Evolutionary conservation across 129 eudicot genomes (phyloP).

Genomic region (Centrapalus pauciflorus): DNA sequence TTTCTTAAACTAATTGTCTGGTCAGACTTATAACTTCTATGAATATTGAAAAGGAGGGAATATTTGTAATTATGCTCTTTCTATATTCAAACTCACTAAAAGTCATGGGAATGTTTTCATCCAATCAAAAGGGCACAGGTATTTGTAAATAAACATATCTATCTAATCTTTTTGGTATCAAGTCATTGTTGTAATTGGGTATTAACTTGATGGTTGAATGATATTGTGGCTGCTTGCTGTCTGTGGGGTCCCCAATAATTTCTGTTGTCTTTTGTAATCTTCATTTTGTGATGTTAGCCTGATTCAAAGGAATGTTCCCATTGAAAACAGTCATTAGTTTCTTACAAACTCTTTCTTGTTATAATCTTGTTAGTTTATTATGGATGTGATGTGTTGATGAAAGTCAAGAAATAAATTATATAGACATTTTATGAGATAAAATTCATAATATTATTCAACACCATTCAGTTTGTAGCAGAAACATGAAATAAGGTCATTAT

Average conservation of each 20-base stretch:
- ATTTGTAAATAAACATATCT: slow-evolving; percentile 5
- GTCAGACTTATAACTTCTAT: neutral
- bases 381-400: slow-evolving; percentile 8
- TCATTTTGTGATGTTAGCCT: slow-evolving; percentile 7
- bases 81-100: neutral
- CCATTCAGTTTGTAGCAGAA: too few species aligned
- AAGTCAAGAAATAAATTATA: too few species aligned
- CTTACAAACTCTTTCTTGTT: slow-evolving; percentile 32
- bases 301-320: slow-evolving; percentile 3
- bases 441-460: too few species aligned
- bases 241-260: slow-evolving; percentile 16
- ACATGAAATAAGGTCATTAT: too few species aligned
- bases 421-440: too few species aligned
- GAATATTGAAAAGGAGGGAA: neutral
- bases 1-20: neutral
- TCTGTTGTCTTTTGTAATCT: neutral
- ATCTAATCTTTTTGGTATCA: slow-evolving; percentile 10
- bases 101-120: slow-evolving; percentile 1
- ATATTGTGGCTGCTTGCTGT: slow-evolving; percentile 20
- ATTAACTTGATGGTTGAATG: slow-evolving; percentile 9
- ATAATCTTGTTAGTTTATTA: slow-evolving; percentile 20
- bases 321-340: slow-evolving; percentile 13
- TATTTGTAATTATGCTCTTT: neutral
- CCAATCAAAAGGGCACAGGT: slow-evolving; percentile 3
- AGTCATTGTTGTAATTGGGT: slow-evolving; percentile 14